These are phyloP conservation scores for Amphirosellinia nigrospora DNA, from an alignment of 495 filamentous ascomycete genomes.

Conservation along the genomic window DNA sequence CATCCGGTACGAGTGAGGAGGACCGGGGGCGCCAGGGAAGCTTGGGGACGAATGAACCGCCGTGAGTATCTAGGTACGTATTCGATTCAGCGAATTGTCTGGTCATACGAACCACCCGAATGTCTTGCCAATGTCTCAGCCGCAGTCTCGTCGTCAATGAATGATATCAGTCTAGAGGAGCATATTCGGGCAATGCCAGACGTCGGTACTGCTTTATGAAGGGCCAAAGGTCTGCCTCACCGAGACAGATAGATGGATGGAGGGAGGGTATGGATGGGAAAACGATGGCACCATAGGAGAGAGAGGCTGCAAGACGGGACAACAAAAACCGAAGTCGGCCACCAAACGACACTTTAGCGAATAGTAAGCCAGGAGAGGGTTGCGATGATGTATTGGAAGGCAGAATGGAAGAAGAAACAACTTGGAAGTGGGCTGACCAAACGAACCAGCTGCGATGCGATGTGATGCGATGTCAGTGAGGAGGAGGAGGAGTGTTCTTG, in stretches of 20 bases:
- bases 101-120: slow-evolving; percentile 13
- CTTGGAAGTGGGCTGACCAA: slow-evolving; percentile 5
- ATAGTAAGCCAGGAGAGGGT: not conserved
- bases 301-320: slow-evolving; percentile 2
- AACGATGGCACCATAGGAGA: slow-evolving; percentile 15
- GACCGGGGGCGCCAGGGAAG: not conserved
- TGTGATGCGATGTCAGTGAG: no score
- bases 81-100: slow-evolving; percentile 16
- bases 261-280: not conserved
- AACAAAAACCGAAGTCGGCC: slow-evolving; percentile 8
- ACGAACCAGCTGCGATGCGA: slow-evolving; percentile 9
- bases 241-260: not conserved
- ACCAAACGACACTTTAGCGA: slow-evolving; percentile 5
- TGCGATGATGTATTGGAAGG: slow-evolving; percentile 5
- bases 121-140: slow-evolving; percentile 25
- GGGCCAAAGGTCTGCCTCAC: not conserved
- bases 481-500: not conserved
- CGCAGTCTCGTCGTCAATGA: slow-evolving; percentile 24
- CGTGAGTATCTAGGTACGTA: not conserved
- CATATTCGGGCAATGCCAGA: slow-evolving; percentile 1
- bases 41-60: not conserved
- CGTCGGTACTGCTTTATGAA: slow-evolving; percentile 2
- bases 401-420: not conserved
- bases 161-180: not conserved
- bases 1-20: not conserved